Conservation (phyloP, 768 basidiomycete genomes). For the Tricholoma matsutake region DNA sequence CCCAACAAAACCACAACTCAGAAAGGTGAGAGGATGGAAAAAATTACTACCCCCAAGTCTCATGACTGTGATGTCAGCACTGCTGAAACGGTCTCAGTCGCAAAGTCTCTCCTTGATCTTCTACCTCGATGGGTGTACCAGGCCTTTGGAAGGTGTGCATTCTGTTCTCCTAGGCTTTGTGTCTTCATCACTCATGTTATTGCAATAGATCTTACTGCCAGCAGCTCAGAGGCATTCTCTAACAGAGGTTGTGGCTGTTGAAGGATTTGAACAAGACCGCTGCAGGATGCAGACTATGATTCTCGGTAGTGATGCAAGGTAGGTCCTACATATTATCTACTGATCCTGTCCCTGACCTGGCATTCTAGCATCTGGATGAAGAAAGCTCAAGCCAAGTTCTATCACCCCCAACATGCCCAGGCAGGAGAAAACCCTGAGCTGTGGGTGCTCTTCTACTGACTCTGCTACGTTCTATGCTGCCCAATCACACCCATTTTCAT, state of each 20-base stretch:
- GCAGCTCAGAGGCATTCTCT: neutral
- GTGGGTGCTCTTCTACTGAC: slow-evolving; percentile 39
- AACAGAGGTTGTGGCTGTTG: neutral
- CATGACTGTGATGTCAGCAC: too few species aligned
- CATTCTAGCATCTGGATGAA: neutral
- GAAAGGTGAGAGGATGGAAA: too few species aligned
- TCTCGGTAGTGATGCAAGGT: neutral
- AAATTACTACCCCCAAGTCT: neutral
- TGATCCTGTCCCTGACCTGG: neutral
- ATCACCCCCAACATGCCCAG: slow-evolving; percentile 11
- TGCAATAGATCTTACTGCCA: neutral
- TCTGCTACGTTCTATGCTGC: slow-evolving; percentile 31
- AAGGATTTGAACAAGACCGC: neutral
- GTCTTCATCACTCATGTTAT: too few species aligned
- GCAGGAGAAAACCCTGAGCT: slow-evolving; percentile 38
- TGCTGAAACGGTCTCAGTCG: neutral
- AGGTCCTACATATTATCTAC: neutral
- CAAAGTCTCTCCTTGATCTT: neutral
- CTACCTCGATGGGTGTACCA: too few species aligned
- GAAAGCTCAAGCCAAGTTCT: slow-evolving; percentile 5
- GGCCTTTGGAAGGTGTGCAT: neutral
- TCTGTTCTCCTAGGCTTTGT: too few species aligned
- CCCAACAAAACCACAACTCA: too few species aligned
- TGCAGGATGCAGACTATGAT: neutral
- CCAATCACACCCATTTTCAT: slow-evolving; percentile 43